Evolutionary conservation across 176 grass and related monocot genomes (phyloP), one percentile per base, ranked within the genome.

Genomic region (Musa beccarii): DNA sequence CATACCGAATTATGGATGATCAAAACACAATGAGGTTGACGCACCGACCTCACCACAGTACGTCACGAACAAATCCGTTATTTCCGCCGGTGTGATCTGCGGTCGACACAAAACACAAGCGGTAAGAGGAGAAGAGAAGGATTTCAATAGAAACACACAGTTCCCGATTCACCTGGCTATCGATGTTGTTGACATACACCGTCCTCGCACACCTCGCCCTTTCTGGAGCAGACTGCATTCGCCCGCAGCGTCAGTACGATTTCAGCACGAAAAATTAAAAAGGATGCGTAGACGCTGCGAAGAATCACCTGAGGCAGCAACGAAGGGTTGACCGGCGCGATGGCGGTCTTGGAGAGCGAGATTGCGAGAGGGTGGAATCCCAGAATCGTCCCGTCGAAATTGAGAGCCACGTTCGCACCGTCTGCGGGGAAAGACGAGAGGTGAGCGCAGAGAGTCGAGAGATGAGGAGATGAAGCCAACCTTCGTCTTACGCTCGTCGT

Each of bases 131-230:
- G 15, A 66, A 72, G 23, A 72, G 57, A 25, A 8, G 2, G 3
- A 22, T 22, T 22, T 22, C 22, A 22, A 22, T 22, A 22, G 22
- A 22, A 16, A 56, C 12, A 8, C 0, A 53, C 11, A 59, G 28
- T 23, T 66, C 43, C 34, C 9, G 21, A 21, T 55, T 0, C 59
- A 87, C 85, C 51, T 19, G 77, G 51, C 74, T 83, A 53, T 72
- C 51, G 34, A 87, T 84, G 66, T 84, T 84, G 16, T 68, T 80
- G 26, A 73, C 76, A 63, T 87, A 87, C n/a, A 87, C 19, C 22
- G 85, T 87, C 50, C 81, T 81, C 9, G 49, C 49, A 54, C 78
- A 80, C n/a, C 1, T 54, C 49, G 83, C 85, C 72, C 61, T 62
- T 67, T 87, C 85, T 69, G 55, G 53, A 51, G 83, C 81, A 64